Conservation (phyloP, 2,329 filamentous ascomycete genomes). For the Beauveria scarabaeidicola region DNA sequence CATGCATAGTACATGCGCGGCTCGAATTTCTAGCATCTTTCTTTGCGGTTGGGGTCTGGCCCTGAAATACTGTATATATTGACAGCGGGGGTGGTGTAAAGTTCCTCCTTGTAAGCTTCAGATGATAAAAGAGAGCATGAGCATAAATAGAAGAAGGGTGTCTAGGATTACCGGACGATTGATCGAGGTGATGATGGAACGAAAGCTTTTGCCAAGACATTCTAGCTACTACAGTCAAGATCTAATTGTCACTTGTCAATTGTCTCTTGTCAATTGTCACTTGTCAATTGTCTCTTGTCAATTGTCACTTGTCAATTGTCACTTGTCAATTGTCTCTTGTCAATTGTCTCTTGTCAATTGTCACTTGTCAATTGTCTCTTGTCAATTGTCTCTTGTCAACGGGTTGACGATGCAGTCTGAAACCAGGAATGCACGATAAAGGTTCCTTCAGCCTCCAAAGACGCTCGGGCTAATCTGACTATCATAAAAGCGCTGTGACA, state of each 20-base stretch:
- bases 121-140: background rate
- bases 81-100: background rate
- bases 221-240: background rate
- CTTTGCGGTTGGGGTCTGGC: background rate
- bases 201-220: background rate
- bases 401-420: background rate
- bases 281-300: background rate
- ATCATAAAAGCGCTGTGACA: background rate
- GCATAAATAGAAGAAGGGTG: background rate
- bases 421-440: background rate
- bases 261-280: background rate
- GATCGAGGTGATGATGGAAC: background rate
- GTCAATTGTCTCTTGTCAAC: background rate
- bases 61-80: conserved; percentile 6
- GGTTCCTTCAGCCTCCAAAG: background rate
- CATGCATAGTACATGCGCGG: background rate
- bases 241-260: background rate
- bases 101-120: background rate
- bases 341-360: background rate
- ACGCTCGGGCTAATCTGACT: background rate
- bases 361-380: no score
- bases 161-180: background rate
- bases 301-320: no score
- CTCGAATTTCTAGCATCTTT: background rate
- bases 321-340: no score